Conservation (phyloP, 78 protist species). For the Pigoraptor vietnamica region DNA sequence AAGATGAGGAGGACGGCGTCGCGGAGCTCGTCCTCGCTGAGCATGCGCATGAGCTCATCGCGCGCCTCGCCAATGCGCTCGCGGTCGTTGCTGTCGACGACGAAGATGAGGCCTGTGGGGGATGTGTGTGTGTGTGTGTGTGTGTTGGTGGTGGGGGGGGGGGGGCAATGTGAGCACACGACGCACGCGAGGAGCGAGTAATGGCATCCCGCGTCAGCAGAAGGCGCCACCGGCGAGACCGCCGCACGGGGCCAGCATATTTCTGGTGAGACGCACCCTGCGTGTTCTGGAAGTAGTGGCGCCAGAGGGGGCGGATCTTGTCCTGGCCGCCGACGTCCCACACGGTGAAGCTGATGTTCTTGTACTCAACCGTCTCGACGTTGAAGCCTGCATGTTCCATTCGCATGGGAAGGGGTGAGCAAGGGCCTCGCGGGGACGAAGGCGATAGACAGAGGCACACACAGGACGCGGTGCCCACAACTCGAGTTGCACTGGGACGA, state of each 20-base stretch:
- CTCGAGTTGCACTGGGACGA: too few relatives aligned
- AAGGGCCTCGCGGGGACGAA: too few relatives aligned
- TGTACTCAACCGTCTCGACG: slow-evolving; percentile 90
- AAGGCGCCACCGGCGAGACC: too few relatives aligned
- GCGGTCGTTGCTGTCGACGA: slow-evolving; percentile 79
- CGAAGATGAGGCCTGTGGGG: slow-evolving; percentile 75
- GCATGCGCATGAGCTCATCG: slow-evolving; percentile 69
- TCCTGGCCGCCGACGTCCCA: slow-evolving; percentile 93
- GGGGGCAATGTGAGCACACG: slow-evolving; percentile 6
- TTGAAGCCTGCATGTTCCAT: slow-evolving; percentile 68
- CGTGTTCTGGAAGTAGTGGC: slow-evolving; percentile 67
- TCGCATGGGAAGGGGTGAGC: too few relatives aligned
- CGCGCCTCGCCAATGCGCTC: slow-evolving; percentile 53
- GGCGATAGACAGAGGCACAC: neutral
- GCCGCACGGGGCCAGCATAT: too few relatives aligned
- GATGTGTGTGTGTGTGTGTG: too few relatives aligned
- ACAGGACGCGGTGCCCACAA: neutral
- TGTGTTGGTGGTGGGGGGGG: too few relatives aligned
- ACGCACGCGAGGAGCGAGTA: too few relatives aligned
- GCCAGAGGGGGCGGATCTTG: slow-evolving; percentile 76
- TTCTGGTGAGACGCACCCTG: too few relatives aligned
- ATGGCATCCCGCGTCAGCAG: too few relatives aligned
- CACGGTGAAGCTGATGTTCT: slow-evolving; percentile 79
- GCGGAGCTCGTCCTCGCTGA: slow-evolving; percentile 77
- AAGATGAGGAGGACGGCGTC: slow-evolving; percentile 80